Evolutionary conservation across 306 rosid species (phyloP).

Genomic region (Crotalaria pallida): DNA sequence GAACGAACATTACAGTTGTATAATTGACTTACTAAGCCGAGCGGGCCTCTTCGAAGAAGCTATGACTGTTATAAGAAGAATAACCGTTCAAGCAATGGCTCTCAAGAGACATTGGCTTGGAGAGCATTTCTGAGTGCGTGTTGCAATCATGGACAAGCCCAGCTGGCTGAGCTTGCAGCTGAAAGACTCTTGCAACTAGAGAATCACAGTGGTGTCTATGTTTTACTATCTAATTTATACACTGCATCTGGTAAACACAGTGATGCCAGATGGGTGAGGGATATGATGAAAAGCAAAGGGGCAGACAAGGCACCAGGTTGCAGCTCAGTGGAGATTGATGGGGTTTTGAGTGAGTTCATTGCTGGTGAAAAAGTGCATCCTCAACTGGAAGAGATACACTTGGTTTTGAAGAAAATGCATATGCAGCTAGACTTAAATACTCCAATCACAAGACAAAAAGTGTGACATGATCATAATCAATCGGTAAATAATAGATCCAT

Average conservation of each 20-base stretch:
- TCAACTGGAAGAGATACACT: slow-evolving; percentile 42
- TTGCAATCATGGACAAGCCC: slow-evolving; percentile 53
- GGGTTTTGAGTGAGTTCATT: slow-evolving; percentile 53
- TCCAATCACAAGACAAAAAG: not conserved
- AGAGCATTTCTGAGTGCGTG: slow-evolving; percentile 77
- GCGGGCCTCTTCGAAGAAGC: slow-evolving; percentile 62
- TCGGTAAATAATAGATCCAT: not conserved
- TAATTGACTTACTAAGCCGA: slow-evolving; percentile 64
- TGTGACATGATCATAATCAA: not conserved
- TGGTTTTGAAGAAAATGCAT: slow-evolving; percentile 43
- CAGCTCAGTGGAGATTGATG: slow-evolving; percentile 59
- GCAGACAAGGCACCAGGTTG: slow-evolving; percentile 64
- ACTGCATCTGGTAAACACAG: slow-evolving; percentile 41
- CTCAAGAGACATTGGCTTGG: slow-evolving; percentile 65
- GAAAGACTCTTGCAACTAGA: slow-evolving; percentile 39
- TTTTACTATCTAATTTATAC: slow-evolving; percentile 63
- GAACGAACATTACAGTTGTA: slow-evolving; percentile 61
- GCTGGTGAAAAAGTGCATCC: slow-evolving; percentile 56
- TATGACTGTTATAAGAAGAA: slow-evolving; percentile 37
- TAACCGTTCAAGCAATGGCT: slow-evolving; percentile 21
- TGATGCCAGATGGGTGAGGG: slow-evolving; percentile 60
- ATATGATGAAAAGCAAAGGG: slow-evolving; percentile 52
- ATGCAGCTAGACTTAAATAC: slow-evolving; percentile 28
- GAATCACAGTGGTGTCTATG: slow-evolving; percentile 55
- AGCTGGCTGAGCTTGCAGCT: slow-evolving; percentile 52